phyloP scores from a whole-genome alignment of 2,329 filamentous ascomycete species.

The Cladosporium sp. region DNA sequence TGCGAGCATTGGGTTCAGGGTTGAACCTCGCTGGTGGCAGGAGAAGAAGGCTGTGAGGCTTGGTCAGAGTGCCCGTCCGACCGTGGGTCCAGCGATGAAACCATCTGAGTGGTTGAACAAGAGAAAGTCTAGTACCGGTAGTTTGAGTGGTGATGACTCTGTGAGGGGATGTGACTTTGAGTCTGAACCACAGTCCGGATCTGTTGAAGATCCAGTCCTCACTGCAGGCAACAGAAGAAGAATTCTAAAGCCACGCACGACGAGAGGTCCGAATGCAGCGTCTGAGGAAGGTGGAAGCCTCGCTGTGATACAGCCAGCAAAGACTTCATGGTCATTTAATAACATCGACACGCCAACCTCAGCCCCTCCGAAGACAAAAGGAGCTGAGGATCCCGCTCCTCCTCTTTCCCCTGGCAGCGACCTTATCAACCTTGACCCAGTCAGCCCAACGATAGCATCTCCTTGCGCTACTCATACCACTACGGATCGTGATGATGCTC shows the following conservation, averaged over 20 bases:
- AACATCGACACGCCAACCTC: background rate
- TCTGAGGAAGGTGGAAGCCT: background rate
- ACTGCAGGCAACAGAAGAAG: too few species aligned
- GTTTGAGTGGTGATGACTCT: background rate
- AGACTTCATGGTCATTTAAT: background rate
- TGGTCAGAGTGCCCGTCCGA: slow-evolving; percentile 15
- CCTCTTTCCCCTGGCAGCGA: background rate
- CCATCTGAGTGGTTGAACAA: slow-evolving; percentile 14
- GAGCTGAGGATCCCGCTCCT: background rate
- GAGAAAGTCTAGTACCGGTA: background rate
- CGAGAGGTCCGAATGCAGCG: background rate
- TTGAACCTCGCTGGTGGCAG: slow-evolving; percentile 54
- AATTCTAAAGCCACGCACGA: background rate
- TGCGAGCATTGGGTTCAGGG: slow-evolving; percentile 61
- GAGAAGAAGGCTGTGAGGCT: slow-evolving; percentile 39
- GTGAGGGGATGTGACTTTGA: background rate
- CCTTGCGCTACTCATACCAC: background rate
- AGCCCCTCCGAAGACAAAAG: background rate
- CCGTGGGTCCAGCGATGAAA: slow-evolving; percentile 17
- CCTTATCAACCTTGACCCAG: slow-evolving; percentile 2
- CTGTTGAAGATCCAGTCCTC: background rate
- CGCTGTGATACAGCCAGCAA: background rate
- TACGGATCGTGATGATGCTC: background rate
- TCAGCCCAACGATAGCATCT: background rate
- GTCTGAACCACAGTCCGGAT: background rate